Percentiles rank a stretch among this genome's conserved stretches.
Conservation (phyloP, 176 grass and related monocot species). For the Poa annua region DNA sequence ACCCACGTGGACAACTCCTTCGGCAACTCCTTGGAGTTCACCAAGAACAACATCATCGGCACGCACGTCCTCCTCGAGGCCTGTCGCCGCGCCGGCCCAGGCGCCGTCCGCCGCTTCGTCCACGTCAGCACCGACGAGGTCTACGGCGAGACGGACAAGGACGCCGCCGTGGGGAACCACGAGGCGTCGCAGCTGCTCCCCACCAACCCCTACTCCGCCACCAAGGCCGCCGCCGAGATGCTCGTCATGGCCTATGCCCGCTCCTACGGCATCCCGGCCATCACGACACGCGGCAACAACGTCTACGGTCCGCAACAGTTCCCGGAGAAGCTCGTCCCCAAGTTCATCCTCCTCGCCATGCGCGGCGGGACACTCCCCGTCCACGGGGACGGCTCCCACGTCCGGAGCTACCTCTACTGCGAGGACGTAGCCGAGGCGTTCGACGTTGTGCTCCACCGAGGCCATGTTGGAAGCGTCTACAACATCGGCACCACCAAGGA, state of each 20-base stretch:
- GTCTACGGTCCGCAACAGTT: constrained; percentile 32
- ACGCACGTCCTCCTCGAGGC: constrained; percentile 37
- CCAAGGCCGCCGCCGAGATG: constrained; percentile 37
- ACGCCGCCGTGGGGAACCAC: constrained; percentile 2
- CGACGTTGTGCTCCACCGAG: constrained; percentile 27
- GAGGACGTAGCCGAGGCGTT: constrained; percentile 29
- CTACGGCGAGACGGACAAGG: constrained; percentile 9
- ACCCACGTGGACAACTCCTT: constrained; percentile 31
- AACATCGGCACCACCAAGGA: constrained; percentile 9
- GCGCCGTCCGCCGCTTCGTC: constrained; percentile 20
- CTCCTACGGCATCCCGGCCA: constrained; percentile 3
- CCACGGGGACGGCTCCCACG: constrained; percentile 26
- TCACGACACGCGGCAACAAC: constrained; percentile 37
- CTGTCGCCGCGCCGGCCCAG: background rate
- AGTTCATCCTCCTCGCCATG: constrained; percentile 34
- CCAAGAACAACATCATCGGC: constrained; percentile 26
- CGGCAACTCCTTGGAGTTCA: constrained; percentile 33
- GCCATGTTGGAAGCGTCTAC: background rate
- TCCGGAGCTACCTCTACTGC: constrained; percentile 28
- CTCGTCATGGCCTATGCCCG: constrained; percentile 28
- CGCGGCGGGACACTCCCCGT: constrained; percentile 16
- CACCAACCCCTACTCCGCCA: constrained; percentile 30
- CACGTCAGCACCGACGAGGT: constrained; percentile 38
- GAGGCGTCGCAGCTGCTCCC: constrained; percentile 33
- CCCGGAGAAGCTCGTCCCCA: constrained; percentile 29